These are phyloP conservation scores for Pseudopithomyces chartarum DNA, from an alignment of 2,329 filamentous ascomycete genomes.

Conservation along the genomic window DNA sequence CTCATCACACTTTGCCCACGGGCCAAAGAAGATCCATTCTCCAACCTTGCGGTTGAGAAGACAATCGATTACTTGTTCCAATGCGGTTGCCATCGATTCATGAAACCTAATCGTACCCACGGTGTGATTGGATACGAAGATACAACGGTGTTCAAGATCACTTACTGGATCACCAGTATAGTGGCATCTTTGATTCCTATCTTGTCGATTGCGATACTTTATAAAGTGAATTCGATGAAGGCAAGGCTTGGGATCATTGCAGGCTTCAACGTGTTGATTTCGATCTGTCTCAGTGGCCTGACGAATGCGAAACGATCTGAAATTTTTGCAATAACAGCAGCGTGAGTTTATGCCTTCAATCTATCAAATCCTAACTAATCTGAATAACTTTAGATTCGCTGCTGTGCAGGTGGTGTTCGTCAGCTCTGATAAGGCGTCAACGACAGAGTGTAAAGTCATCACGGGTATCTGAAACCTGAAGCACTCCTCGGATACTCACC, in stretches of 20 bases:
- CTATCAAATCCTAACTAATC: not conserved
- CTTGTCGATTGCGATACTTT: slow-evolving; percentile 11
- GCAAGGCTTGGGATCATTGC: slow-evolving; percentile 10
- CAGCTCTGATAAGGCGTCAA: not conserved
- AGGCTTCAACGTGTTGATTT: slow-evolving; percentile 12
- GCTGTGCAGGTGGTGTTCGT: slow-evolving; percentile 15
- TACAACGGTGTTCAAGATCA: slow-evolving; percentile 8
- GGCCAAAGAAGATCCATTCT: slow-evolving; percentile 22
- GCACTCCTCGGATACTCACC: too few relatives aligned
- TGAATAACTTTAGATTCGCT: slow-evolving; percentile 1
- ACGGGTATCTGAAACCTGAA: too few relatives aligned
- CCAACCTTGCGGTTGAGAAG: slow-evolving; percentile 18
- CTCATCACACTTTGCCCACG: slow-evolving; percentile 19
- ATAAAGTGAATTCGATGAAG: slow-evolving; percentile 6
- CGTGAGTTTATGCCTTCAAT: slow-evolving; percentile 7
- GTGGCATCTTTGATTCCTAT: slow-evolving; percentile 14
- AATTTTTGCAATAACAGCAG: slow-evolving; percentile 13
- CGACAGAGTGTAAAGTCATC: not conserved
- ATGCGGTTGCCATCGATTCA: slow-evolving; percentile 17
- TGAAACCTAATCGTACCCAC: slow-evolving; percentile 13
- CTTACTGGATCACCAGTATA: slow-evolving; percentile 13
- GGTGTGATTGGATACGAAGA: slow-evolving; percentile 9
- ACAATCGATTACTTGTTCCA: slow-evolving; percentile 9
- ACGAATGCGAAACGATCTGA: slow-evolving; percentile 14
- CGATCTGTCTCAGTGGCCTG: slow-evolving; percentile 8